Evolutionary conservation across 306 rosid species (phyloP).

Genomic region (Cotoneaster glaucophyllus): DNA sequence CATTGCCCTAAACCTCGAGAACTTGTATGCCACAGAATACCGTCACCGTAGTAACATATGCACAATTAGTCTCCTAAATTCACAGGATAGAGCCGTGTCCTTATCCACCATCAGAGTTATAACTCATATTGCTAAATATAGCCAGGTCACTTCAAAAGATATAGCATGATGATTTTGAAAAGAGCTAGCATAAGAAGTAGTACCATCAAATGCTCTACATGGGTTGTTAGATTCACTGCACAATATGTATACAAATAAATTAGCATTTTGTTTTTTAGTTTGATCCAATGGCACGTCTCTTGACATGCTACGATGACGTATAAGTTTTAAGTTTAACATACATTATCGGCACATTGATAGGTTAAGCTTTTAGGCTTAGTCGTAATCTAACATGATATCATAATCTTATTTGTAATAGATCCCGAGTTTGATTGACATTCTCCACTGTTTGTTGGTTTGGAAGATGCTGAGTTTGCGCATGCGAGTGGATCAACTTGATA

Average conservation of each 20-base stretch:
- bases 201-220: neutral
- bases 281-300: neutral
- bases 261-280: neutral
- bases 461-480: too few relatives aligned
- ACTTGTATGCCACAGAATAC: neutral
- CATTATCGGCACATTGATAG: neutral
- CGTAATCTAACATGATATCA: neutral
- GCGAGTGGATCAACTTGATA: neutral
- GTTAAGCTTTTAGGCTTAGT: neutral
- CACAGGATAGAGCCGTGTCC: too few relatives aligned
- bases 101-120: too few relatives aligned
- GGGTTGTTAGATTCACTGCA: neutral
- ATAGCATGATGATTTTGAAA: neutral
- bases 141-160: neutral
- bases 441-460: neutral
- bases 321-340: too few relatives aligned
- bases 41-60: too few relatives aligned
- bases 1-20: too few relatives aligned
- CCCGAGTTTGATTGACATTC: neutral
- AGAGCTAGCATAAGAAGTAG: neutral
- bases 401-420: neutral
- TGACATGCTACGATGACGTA: neutral
- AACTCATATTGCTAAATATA: neutral
- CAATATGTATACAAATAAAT: neutral
- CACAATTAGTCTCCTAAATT: neutral